Evolutionary conservation across 2,329 filamentous ascomycete genomes (phyloP), one percentile per base, ranked within the genome.

Genomic region (Coniochaeta sp.): DNA sequence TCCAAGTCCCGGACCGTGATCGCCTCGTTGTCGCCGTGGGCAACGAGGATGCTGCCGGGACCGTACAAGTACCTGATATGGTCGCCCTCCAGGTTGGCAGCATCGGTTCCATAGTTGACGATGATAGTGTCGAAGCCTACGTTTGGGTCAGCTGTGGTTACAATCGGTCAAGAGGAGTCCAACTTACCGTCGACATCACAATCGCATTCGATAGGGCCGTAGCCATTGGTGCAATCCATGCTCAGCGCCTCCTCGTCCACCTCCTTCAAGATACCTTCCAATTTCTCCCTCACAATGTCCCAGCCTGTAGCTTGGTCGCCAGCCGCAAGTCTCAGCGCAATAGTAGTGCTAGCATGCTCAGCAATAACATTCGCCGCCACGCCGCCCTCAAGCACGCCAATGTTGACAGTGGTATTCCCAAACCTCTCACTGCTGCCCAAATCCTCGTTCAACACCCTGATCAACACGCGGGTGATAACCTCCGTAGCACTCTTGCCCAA

Each of bases 51-150:
- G 55, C 75, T 86, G 1, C 83, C 83, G 0, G 83, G 83, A 0
- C 83, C 83, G 63, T 86, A 87, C 13, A 87, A 71, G 60, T 86
- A 87, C 52, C 76, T 77, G 9, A 76, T 83, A 57, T 89, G 82
- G 50, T 84, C 75, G 10, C 89, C 83, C 28, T 81, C 69, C 42
- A 96, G 68, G 60, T 90, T 85, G 1, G 91, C 88, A 20, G 96
- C 85, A 67, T 97, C 92, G 1, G 94, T 97, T 10, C 91, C 92
- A 63, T 97, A 97, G 65, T 95, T 96, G 45, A 91, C 89, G 0
- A 87, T 85, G 48, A 87, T 82, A 0, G 80, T 85, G n/a, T 94
- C 83, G 56, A 97, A 96, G 0, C 87, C 81, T 82, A 27, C 26
- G n/a, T 52, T 42, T 51, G 28, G 12, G 40, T 3, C 14, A 47